phyloP scores from a whole-genome alignment of 2,329 filamentous ascomycete species.

The Colletotrichum aenigma region DNA sequence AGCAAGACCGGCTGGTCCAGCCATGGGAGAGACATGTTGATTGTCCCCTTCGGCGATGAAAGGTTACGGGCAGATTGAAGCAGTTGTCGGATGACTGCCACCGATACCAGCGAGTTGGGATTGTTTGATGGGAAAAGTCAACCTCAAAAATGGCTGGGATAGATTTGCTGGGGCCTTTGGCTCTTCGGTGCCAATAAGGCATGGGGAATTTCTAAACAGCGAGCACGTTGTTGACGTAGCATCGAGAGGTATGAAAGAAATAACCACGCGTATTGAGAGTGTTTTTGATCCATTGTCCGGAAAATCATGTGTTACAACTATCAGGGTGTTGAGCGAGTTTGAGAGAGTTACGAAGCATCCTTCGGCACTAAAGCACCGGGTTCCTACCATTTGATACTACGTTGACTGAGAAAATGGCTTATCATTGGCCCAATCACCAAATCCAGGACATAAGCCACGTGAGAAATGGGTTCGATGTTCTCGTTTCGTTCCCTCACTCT shows the following conservation, averaged over 20 bases:
- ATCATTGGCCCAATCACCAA: neutral
- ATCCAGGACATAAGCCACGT: neutral
- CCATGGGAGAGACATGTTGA: slow-evolving; percentile 29
- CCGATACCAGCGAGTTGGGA: neutral
- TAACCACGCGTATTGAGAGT: neutral
- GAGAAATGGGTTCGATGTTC: neutral
- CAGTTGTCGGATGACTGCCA: neutral
- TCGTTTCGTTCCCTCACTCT: neutral
- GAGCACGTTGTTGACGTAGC: neutral
- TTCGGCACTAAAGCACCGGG: neutral
- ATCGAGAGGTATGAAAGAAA: neutral
- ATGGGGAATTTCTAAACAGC: neutral
- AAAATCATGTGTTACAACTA: neutral
- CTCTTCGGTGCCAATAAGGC: neutral
- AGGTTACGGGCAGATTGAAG: neutral
- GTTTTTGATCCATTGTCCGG: neutral
- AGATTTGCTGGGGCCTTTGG: neutral
- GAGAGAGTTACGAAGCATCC: neutral
- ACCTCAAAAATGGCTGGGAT: neutral
- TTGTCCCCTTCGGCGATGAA: neutral
- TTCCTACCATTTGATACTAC: neutral
- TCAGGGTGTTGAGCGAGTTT: slow-evolving; percentile 4
- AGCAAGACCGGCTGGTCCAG: slow-evolving; percentile 44
- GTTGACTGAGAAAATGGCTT: neutral
- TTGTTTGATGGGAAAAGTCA: neutral